These are phyloP conservation scores for Angomonas desouzai DNA, from an alignment of 208 protist genomes.

Conservation along the genomic window DNA sequence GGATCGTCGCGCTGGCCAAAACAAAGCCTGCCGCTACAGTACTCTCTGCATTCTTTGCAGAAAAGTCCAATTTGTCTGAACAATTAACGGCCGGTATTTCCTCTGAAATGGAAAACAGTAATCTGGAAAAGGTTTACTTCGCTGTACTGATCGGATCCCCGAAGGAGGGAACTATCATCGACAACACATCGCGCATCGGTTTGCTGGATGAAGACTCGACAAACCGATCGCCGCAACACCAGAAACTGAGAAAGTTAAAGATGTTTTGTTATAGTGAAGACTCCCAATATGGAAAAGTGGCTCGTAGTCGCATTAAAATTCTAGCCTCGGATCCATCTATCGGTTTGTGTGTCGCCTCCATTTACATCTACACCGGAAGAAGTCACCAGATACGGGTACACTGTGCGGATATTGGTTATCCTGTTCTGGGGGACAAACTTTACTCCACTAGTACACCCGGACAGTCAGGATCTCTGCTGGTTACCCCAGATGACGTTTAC, in stretches of 20 bases:
- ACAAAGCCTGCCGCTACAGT: neutral
- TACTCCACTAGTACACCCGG: slow-evolving; percentile 54
- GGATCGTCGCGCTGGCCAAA: slow-evolving; percentile 58
- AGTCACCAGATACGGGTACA: slow-evolving; percentile 83
- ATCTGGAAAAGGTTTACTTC: slow-evolving; percentile 57
- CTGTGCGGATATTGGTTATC: slow-evolving; percentile 54
- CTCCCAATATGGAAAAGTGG: slow-evolving; percentile 20
- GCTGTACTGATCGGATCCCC: slow-evolving; percentile 44
- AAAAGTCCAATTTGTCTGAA: slow-evolving; percentile 10
- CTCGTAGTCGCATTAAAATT: slow-evolving; percentile 48
- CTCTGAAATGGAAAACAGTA: slow-evolving; percentile 19
- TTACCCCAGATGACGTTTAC: slow-evolving; percentile 67
- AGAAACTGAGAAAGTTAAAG: slow-evolving; percentile 67
- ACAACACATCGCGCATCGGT: slow-evolving; percentile 58
- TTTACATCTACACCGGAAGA: slow-evolving; percentile 63
- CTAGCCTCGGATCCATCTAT: slow-evolving; percentile 24
- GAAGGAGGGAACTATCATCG: slow-evolving; percentile 22
- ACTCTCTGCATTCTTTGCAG: neutral
- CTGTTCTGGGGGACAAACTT: slow-evolving; percentile 79
- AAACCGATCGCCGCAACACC: slow-evolving; percentile 20
- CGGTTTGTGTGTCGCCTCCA: slow-evolving; percentile 45
- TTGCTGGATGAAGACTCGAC: slow-evolving; percentile 27
- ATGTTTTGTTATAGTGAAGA: slow-evolving; percentile 55
- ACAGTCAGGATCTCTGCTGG: slow-evolving; percentile 19
- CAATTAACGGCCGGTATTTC: slow-evolving; percentile 37